These are phyloP conservation scores for Trichothecium sympodiale DNA, from an alignment of 2,329 filamentous ascomycete genomes.

Conservation along the genomic window DNA sequence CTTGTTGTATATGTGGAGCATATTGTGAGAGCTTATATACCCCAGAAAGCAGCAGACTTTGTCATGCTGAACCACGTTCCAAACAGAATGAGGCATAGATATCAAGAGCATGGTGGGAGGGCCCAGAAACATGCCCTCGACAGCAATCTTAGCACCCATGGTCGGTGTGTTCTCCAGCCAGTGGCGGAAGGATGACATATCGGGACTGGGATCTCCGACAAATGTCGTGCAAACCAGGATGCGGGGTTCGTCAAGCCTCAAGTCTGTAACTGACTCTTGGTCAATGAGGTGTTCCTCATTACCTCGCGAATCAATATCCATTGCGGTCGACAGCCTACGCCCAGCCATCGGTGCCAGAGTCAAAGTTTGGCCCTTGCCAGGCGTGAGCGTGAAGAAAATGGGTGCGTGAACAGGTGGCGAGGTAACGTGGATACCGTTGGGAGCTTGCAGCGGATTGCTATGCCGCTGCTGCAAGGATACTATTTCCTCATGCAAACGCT, in stretches of 20 bases:
- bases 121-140: constrained; percentile 58
- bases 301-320: too few relatives aligned
- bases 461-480: constrained; percentile 26
- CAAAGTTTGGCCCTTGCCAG: constrained; percentile 40
- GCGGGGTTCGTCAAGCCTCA: constrained; percentile 51
- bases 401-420: constrained; percentile 29
- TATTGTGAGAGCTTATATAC: constrained; percentile 56
- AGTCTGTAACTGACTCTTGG: constrained; percentile 36
- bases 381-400: constrained; percentile 43
- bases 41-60: constrained; percentile 57
- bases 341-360: constrained; percentile 29
- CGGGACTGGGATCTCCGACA: constrained; percentile 52
- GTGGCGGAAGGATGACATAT: constrained; percentile 55
- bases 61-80: constrained; percentile 54
- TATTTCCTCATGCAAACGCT: constrained; percentile 46
- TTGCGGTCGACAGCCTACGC: constrained; percentile 5
- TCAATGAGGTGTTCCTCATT: constrained; percentile 29
- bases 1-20: constrained; percentile 52
- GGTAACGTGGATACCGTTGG: too few relatives aligned
- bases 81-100: constrained; percentile 53
- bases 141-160: constrained; percentile 45
- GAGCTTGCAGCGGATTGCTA: constrained; percentile 29
- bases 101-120: constrained; percentile 56
- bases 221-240: constrained; percentile 58
- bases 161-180: constrained; percentile 52